A percentile compares a stretch with the other conserved stretches of the same genome.
phyloP scores from a whole-genome alignment of 495 filamentous ascomycete genomes.

The Thermochaetoides thermophila region DNA sequence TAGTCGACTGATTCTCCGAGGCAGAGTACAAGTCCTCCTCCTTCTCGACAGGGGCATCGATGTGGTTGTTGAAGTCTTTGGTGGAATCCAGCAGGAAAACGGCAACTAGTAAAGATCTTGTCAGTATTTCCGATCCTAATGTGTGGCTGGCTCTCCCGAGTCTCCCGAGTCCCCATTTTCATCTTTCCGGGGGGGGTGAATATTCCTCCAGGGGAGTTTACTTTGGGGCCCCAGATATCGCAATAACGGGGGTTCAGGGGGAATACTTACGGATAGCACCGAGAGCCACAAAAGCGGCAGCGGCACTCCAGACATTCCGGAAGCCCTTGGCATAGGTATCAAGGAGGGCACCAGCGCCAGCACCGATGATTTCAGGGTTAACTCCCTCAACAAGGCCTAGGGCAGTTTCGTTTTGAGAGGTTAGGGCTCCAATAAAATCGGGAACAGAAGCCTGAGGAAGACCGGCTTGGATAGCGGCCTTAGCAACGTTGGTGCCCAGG shows the following conservation, averaged over 20 bases:
- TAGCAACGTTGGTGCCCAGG: conserved; percentile 11
- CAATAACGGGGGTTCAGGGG: neutral
- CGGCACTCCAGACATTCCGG: conserved; percentile 18
- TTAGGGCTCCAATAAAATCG: conserved; percentile 13
- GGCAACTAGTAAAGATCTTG: neutral
- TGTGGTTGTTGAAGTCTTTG: conserved; percentile 15
- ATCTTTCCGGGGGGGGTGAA: no score
- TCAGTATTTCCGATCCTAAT: no score
- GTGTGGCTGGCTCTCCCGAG: no score
- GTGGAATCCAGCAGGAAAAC: conserved; percentile 8
- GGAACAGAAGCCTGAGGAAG: no score
- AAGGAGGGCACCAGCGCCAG: conserved; percentile 7
- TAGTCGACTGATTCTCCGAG: no score
- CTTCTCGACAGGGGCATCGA: conserved; percentile 14
- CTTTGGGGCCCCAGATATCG: no score
- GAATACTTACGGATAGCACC: conserved; percentile 12
- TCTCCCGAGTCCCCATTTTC: no score
- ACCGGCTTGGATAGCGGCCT: conserved; percentile 9
- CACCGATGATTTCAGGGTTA: conserved; percentile 9
- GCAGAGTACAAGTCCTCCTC: no score
- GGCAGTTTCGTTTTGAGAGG: conserved; percentile 5
- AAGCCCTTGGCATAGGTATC: conserved; percentile 15
- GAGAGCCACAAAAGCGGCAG: conserved; percentile 12
- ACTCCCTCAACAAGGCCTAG: conserved; percentile 9
- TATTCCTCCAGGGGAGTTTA: no score